phyloP scores from a whole-genome alignment of 352 stramenopile genomes.

The Globisporangium uncinulatum region DNA sequence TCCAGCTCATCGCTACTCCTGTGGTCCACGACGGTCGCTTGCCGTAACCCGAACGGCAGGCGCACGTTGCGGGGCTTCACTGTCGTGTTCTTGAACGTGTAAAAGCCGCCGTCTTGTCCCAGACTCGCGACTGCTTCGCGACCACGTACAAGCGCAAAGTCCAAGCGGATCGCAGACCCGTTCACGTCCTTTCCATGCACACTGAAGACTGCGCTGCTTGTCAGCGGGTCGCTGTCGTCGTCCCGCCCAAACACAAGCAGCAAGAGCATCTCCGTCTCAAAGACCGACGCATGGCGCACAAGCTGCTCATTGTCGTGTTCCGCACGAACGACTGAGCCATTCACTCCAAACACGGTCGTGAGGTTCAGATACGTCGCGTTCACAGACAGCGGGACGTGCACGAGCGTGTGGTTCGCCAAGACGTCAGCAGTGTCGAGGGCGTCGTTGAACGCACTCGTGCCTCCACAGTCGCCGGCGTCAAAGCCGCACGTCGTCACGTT shows the following conservation, averaged over 20 bases:
- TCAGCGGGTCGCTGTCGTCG: constrained; percentile 49
- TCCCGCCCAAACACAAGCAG: constrained; percentile 77
- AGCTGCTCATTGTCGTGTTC: constrained; percentile 63
- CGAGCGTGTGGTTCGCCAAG: constrained; percentile 44
- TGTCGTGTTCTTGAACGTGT: constrained; percentile 62
- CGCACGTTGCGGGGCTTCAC: constrained; percentile 50
- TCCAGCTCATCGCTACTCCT: not conserved
- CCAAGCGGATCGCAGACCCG: constrained; percentile 26
- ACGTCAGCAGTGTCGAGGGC: constrained; percentile 45
- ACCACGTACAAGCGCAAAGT: constrained; percentile 59
- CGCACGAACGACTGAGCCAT: constrained; percentile 45
- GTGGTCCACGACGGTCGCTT: constrained; percentile 37
- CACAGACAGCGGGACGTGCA: constrained; percentile 55
- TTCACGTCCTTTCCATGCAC: constrained; percentile 40
- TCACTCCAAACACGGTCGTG: constrained; percentile 49
- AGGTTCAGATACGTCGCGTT: constrained; percentile 72
- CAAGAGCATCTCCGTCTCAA: constrained; percentile 70
- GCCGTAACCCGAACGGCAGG: constrained; percentile 59
- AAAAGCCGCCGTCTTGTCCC: constrained; percentile 30
- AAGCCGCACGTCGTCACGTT: constrained; percentile 83
- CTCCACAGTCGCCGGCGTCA: constrained; percentile 77
- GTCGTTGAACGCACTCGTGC: constrained; percentile 23
- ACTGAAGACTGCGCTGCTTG: constrained; percentile 41
- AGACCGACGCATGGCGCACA: constrained; percentile 64
- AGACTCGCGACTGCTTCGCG: constrained; percentile 20